These are phyloP conservation scores for Dactylellina drechsleri DNA, from an alignment of 2,329 filamentous ascomycete species.

Conservation along the genomic window DNA sequence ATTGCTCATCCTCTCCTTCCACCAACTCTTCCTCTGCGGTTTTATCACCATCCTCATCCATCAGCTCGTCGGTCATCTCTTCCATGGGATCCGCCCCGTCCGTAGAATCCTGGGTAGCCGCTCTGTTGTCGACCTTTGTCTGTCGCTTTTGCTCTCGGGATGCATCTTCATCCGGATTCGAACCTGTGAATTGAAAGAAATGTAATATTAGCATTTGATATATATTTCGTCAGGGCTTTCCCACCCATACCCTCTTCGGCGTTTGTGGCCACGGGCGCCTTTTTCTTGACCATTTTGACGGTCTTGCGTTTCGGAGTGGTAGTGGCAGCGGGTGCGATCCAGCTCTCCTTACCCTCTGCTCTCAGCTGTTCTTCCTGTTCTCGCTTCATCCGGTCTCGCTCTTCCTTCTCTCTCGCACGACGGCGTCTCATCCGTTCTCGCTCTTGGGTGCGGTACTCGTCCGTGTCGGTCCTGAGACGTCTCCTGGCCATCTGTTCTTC, in stretches of 20 bases:
- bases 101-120: constrained; percentile 12
- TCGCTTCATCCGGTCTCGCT: constrained; percentile 30
- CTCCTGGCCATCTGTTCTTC: constrained; percentile 50
- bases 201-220: neutral
- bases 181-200: constrained; percentile 14
- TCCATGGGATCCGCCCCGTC: constrained; percentile 8
- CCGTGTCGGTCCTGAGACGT: constrained; percentile 47
- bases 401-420: constrained; percentile 48
- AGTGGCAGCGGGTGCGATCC: constrained; percentile 45
- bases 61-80: constrained; percentile 1
- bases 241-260: constrained; percentile 50
- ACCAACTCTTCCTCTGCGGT: constrained; percentile 5
- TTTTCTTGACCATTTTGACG: constrained; percentile 52
- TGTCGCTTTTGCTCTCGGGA: constrained; percentile 47
- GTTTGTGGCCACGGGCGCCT: constrained; percentile 47
- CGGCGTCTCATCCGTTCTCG: constrained; percentile 49
- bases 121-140: constrained; percentile 47
- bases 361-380: constrained; percentile 51
- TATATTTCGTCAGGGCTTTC: neutral
- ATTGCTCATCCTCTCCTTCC: constrained; percentile 4
- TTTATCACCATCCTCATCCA: constrained; percentile 10
- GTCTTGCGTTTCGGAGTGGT: constrained; percentile 47
- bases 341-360: constrained; percentile 55
- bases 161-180: constrained; percentile 28
- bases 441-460: constrained; percentile 53